Conservation (phyloP, 2,329 filamentous ascomycete genomes). For the Fonsecaea multimorphosa region DNA sequence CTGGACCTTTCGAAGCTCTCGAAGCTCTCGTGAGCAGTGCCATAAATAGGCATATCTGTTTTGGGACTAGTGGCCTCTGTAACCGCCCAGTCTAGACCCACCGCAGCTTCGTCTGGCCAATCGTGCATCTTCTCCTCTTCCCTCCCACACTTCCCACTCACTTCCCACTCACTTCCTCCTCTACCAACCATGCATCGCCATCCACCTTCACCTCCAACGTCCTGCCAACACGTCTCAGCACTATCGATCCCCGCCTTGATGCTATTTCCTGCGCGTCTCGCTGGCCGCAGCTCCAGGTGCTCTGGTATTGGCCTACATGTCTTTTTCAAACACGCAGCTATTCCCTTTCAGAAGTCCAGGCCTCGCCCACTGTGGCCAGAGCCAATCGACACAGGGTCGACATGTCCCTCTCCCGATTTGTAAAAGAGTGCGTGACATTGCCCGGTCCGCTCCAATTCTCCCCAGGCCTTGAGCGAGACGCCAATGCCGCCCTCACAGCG, state of each 20-base stretch:
- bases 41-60: slow-evolving; percentile 8
- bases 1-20: too few relatives aligned
- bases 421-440: slow-evolving; percentile 30
- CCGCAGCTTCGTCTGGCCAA: neutral
- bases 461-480: slow-evolving; percentile 22
- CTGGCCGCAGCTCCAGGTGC: slow-evolving; percentile 17
- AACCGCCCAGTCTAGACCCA: slow-evolving; percentile 9
- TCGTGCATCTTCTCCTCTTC: neutral
- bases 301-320: slow-evolving; percentile 24
- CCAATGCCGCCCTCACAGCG: slow-evolving; percentile 32
- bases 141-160: too few relatives aligned
- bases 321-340: slow-evolving; percentile 9
- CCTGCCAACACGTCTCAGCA: slow-evolving; percentile 29
- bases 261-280: slow-evolving; percentile 32
- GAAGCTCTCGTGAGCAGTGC: neutral
- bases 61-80: neutral
- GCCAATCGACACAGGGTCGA: slow-evolving; percentile 27
- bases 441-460: slow-evolving; percentile 19
- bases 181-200: slow-evolving; percentile 25
- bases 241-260: slow-evolving; percentile 27
- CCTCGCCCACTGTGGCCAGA: slow-evolving; percentile 11
- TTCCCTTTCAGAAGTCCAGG: slow-evolving; percentile 11
- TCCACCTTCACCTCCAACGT: slow-evolving; percentile 22
- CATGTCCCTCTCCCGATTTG: slow-evolving; percentile 22
- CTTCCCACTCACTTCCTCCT: too few relatives aligned